Percentiles rank a stretch among this genome's conserved stretches.
Conservation (phyloP, 2,329 filamentous ascomycete species). For the Calonectria pseudoturangicola region DNA sequence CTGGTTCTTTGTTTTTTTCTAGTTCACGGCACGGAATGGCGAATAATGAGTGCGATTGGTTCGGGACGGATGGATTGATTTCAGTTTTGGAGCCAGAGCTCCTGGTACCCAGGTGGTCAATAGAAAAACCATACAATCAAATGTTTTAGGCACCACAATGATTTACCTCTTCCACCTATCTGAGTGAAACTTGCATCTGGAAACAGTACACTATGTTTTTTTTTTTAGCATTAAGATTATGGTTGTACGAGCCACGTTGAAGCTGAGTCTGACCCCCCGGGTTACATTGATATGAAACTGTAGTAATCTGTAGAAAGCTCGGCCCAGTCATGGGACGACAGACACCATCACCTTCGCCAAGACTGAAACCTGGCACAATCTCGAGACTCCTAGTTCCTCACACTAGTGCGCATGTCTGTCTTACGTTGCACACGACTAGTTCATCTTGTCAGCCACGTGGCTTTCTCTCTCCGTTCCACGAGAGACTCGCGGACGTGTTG, state of each 20-base stretch:
- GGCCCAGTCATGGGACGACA: not conserved
- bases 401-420: not conserved
- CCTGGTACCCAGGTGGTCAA: slow-evolving; percentile 25
- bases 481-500: not conserved
- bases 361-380: not conserved
- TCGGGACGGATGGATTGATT: slow-evolving; percentile 27
- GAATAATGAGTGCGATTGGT: slow-evolving; percentile 22
- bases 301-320: not conserved
- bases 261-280: not conserved
- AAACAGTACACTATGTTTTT: not conserved
- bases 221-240: not conserved
- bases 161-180: too few species aligned
- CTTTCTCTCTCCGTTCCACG: not conserved
- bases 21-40: slow-evolving; percentile 6
- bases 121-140: slow-evolving; percentile 35
- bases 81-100: slow-evolving; percentile 33
- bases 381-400: not conserved
- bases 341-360: not conserved
- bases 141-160: slow-evolving; percentile 12
- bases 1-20: slow-evolving; percentile 34
- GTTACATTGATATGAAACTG: not conserved
- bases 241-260: not conserved
- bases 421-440: not conserved
- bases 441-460: not conserved
- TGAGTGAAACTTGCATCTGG: not conserved